phyloP scores from a whole-genome alignment of 2,329 filamentous ascomycete genomes.

The Hymenotorrendiella dingleyae region DNA sequence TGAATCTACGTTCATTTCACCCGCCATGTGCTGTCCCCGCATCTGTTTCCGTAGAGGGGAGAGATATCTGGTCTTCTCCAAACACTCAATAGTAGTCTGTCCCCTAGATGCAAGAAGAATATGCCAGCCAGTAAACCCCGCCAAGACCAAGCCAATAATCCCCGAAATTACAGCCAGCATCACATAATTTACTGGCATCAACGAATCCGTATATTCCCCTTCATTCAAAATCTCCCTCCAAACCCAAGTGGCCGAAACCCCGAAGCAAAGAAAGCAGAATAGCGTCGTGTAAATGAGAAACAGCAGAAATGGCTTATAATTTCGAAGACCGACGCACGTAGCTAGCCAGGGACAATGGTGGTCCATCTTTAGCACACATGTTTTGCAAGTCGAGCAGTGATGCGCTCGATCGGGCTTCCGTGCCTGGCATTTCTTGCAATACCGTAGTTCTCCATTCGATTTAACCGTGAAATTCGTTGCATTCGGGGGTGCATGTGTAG shows the following conservation, averaged over 20 bases:
- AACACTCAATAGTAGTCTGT: slow-evolving; percentile 90
- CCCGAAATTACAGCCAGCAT: slow-evolving; percentile 80
- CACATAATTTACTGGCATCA: slow-evolving; percentile 87
- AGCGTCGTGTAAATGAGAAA: slow-evolving; percentile 86
- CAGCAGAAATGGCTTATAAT: slow-evolving; percentile 92
- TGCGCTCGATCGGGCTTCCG: slow-evolving; percentile 93
- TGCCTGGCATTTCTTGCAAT: slow-evolving; percentile 95
- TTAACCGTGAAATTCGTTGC: slow-evolving; percentile 85
- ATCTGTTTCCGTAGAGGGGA: slow-evolving; percentile 69
- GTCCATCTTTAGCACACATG: slow-evolving; percentile 98
- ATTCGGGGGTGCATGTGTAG: slow-evolving; percentile 57
- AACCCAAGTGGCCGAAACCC: slow-evolving; percentile 73
- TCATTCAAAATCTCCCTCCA: slow-evolving; percentile 75
- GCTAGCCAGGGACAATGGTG: slow-evolving; percentile 98
- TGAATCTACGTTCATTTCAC: slow-evolving; percentile 41
- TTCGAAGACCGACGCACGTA: slow-evolving; percentile 86
- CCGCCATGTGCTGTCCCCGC: slow-evolving; percentile 53
- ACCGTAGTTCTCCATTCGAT: slow-evolving; percentile 77
- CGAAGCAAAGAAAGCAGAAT: slow-evolving; percentile 78
- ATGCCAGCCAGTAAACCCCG: slow-evolving; percentile 89
- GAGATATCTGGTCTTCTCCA: slow-evolving; percentile 93
- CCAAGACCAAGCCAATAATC: slow-evolving; percentile 84
- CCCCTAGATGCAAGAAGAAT: slow-evolving; percentile 71
- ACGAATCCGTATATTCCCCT: slow-evolving; percentile 63
- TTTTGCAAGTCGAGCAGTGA: slow-evolving; percentile 91